Evolutionary conservation across 306 rosid genomes (phyloP).

Genomic region (Trifolium fragiferum): DNA sequence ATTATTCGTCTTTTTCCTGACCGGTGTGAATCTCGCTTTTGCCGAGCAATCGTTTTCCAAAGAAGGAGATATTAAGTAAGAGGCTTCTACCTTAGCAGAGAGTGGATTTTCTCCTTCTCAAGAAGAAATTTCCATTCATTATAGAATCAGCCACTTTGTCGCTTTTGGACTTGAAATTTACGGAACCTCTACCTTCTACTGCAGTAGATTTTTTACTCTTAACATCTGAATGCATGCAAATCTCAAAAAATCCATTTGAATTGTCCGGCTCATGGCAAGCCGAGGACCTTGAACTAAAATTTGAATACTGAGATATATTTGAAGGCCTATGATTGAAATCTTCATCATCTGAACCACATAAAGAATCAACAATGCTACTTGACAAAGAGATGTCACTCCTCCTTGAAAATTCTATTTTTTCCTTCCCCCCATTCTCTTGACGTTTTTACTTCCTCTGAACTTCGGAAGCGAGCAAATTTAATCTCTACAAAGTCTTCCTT

Average conservation of each 20-base stretch:
- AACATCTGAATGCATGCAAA: slow-evolving; percentile 57
- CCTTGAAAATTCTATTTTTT: slow-evolving; percentile 62
- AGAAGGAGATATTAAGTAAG: slow-evolving; percentile 49
- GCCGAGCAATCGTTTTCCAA: slow-evolving; percentile 58
- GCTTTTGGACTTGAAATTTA: slow-evolving; percentile 52
- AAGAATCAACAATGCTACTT: slow-evolving; percentile 68
- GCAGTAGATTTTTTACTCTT: slow-evolving; percentile 48
- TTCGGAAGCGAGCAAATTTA: slow-evolving; percentile 57
- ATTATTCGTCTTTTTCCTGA: slow-evolving; percentile 73
- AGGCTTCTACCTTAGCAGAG: slow-evolving; percentile 64
- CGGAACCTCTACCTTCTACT: slow-evolving; percentile 45
- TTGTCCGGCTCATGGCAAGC: slow-evolving; percentile 48
- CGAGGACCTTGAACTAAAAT: slow-evolving; percentile 37
- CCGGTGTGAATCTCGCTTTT: slow-evolving; percentile 45
- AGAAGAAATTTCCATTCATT: slow-evolving; percentile 52
- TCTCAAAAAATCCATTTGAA: slow-evolving; percentile 62
- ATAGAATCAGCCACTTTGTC: slow-evolving; percentile 51
- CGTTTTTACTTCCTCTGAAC: slow-evolving; percentile 61
- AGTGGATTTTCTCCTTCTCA: slow-evolving; percentile 52
- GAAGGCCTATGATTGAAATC: slow-evolving; percentile 28
- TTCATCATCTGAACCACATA: slow-evolving; percentile 73
- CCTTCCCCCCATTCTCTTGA: slow-evolving; percentile 65
- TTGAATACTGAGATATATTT: slow-evolving; percentile 35
- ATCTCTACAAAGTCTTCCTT: slow-evolving; percentile 72
- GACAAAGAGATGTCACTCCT: slow-evolving; percentile 59